Evolutionary conservation across 805 yeast species (phyloP), one percentile per base, ranked within the genome.

Genomic region (Candida silvicultrix): DNA sequence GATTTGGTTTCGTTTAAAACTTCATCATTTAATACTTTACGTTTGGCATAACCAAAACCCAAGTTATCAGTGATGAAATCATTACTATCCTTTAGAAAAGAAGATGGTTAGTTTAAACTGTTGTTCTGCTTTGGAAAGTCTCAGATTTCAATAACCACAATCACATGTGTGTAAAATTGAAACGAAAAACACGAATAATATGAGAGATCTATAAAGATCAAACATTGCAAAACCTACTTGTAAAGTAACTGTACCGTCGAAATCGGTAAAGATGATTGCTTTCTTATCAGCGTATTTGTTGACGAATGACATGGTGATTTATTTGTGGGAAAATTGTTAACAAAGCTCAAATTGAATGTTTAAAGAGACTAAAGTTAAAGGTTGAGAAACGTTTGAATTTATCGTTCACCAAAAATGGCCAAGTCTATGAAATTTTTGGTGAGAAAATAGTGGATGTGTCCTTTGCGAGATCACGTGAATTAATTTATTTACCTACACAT

Each of bases 191-290:
- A 9, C 5, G 25, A 5, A 23, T 23, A n/a, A n/a, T n/a, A n/a
- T 23, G 28, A 6, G 9, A 28, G 31, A 28, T 28, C 31, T 28
- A 7, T 28, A 28, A 14, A 8, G 31, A 28, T 8, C 31, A 18
- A 25, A 29, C 20, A 15, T 4, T 3, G 14, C 3, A 2, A 23
- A 18, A 46, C 63, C 15, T 51, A 62, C 66, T 64, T 92, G 95
- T 49, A 86, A 70, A 12, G 99, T 94, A 52, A 94, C 94, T 2
- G 99, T 94, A 25, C 99, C 99, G 64, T 94, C 99, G 80, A 95
- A 94, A 65, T 94, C 99, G 38, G 97, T 86, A 72, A 94, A 94
- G 38, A 94, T 85, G 58, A 94, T 89, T 41, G 95, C 92, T 51
- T 77, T 75, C 53, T 59, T 59, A 22, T 54, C 49, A 6, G 57